phyloP scores from a whole-genome alignment of 352 stramenopile species.

The Phytophthora tentaculata region DNA sequence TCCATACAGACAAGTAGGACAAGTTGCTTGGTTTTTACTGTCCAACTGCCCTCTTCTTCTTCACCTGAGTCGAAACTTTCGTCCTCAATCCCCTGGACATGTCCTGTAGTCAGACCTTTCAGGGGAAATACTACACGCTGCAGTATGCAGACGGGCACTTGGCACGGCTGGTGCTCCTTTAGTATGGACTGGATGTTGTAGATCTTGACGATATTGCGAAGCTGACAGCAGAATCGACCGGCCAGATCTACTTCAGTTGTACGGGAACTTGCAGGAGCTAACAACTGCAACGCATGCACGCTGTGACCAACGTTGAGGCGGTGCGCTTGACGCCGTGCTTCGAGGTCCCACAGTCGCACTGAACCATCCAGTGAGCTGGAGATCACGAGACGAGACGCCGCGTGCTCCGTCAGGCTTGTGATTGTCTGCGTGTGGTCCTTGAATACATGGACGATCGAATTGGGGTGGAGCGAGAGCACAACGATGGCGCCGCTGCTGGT shows the following conservation, averaged over 20 bases:
- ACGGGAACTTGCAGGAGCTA: slow-evolving; percentile 27
- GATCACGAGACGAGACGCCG: slow-evolving; percentile 58
- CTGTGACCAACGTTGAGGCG: slow-evolving; percentile 59
- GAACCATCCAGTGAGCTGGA: slow-evolving; percentile 78
- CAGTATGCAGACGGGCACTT: slow-evolving; percentile 62
- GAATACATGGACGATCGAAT: slow-evolving; percentile 65
- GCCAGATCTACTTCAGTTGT: slow-evolving; percentile 34
- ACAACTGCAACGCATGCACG: slow-evolving; percentile 52
- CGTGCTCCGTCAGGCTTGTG: slow-evolving; percentile 59
- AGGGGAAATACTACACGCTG: slow-evolving; percentile 50
- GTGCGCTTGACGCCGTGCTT: slow-evolving; percentile 65
- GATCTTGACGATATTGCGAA: slow-evolving; percentile 60
- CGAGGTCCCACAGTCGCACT: slow-evolving; percentile 72
- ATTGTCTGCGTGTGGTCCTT: slow-evolving; percentile 72
- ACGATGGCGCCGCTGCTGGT: slow-evolving; percentile 63
- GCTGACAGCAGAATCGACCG: slow-evolving; percentile 64
- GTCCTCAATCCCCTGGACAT: too few relatives aligned
- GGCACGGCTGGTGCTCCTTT: slow-evolving; percentile 69
- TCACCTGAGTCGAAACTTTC: slow-evolving; percentile 25
- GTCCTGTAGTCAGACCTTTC: slow-evolving; percentile 1
- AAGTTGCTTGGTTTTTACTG: slow-evolving; percentile 36
- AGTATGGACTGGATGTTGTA: slow-evolving; percentile 72
- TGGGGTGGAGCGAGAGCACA: slow-evolving; percentile 63
- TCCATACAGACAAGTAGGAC: slow-evolving; percentile 69
- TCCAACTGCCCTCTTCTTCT: slow-evolving; percentile 6